These are phyloP conservation scores for Coemansia sp. DNA, from an alignment of 192 early-diverging fungal genomes.

Conservation along the genomic window DNA sequence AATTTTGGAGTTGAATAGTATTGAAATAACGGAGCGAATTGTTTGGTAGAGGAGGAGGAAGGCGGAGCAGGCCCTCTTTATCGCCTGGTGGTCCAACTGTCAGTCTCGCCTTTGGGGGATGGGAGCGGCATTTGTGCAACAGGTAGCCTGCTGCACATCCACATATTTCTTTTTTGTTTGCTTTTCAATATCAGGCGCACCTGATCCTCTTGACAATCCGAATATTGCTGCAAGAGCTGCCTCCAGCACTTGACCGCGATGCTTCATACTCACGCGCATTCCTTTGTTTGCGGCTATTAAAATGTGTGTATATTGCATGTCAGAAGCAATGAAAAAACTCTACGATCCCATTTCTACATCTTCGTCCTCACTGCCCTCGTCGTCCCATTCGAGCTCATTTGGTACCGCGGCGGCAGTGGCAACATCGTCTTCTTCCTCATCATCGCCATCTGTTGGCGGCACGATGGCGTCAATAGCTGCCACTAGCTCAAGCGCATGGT, in stretches of 20 bases:
- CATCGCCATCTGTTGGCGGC: constrained; percentile 57
- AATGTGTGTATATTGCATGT: constrained; percentile 5
- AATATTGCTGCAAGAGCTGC: constrained; percentile 1
- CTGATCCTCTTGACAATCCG: constrained; percentile 5
- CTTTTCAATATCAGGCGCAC: neutral
- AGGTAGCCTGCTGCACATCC: neutral
- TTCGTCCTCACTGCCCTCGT: constrained; percentile 47
- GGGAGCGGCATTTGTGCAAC: neutral
- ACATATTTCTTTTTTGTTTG: neutral
- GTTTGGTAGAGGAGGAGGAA: neutral
- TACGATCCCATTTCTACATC: constrained; percentile 54
- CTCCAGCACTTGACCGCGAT: neutral
- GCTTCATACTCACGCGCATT: neutral
- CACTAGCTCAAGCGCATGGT: constrained; percentile 73
- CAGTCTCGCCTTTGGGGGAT: constrained; percentile 4
- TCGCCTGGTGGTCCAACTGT: neutral
- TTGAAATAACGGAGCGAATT: neutral
- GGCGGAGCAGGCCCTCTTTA: constrained; percentile 4
- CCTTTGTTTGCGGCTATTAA: neutral
- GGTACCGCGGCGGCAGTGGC: constrained; percentile 39
- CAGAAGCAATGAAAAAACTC: neutral
- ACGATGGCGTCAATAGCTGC: constrained; percentile 61
- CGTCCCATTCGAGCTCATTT: constrained; percentile 65
- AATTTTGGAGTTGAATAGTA: neutral
- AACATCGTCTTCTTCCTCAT: constrained; percentile 53